phyloP scores from a whole-genome alignment of 371 early-diverging fungal genomes.

The Mortierella sp. region DNA sequence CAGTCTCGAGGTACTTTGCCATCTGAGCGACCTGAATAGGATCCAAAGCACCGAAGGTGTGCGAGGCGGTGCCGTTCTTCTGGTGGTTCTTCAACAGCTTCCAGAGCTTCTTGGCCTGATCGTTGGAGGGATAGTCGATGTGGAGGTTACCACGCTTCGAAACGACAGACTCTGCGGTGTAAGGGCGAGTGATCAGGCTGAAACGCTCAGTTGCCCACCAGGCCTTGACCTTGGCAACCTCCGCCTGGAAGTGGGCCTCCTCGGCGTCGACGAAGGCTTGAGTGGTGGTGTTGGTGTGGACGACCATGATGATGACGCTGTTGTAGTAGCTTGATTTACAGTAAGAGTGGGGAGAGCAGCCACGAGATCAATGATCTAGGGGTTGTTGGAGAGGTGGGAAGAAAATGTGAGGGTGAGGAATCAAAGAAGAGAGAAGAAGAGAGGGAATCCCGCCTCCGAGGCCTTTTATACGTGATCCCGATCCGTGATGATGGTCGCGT shows the following conservation, averaged over 20 bases:
- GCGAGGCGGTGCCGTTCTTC: constrained; percentile 80
- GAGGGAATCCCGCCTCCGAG: not conserved
- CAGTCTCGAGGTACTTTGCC: constrained; percentile 97
- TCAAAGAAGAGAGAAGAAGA: constrained; percentile 8
- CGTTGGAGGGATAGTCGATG: constrained; percentile 82
- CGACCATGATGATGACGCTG: constrained; percentile 22
- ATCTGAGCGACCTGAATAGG: constrained; percentile 96
- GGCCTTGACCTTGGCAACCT: constrained; percentile 85
- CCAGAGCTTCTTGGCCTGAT: constrained; percentile 95
- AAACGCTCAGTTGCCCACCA: constrained; percentile 94
- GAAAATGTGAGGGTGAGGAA: not conserved
- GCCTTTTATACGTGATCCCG: too few relatives aligned
- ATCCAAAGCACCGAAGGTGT: constrained; percentile 96
- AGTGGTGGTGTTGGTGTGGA: constrained; percentile 48
- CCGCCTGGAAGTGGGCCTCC: constrained; percentile 75
- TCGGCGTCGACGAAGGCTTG: constrained; percentile 63
- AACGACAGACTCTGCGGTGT: constrained; percentile 91
- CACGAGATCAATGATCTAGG: not conserved
- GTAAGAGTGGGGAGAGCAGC: constrained; percentile 9
- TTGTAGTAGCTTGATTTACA: not conserved
- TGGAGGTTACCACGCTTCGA: constrained; percentile 89
- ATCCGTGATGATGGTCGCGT: too few relatives aligned
- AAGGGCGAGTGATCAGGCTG: constrained; percentile 86
- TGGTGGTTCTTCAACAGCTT: constrained; percentile 82
- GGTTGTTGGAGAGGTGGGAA: not conserved